Percentiles rank a stretch among this genome's conserved stretches.
Evolutionary conservation across 176 grass and related monocot species (phyloP).

Genomic region (Avena sativa): DNA sequence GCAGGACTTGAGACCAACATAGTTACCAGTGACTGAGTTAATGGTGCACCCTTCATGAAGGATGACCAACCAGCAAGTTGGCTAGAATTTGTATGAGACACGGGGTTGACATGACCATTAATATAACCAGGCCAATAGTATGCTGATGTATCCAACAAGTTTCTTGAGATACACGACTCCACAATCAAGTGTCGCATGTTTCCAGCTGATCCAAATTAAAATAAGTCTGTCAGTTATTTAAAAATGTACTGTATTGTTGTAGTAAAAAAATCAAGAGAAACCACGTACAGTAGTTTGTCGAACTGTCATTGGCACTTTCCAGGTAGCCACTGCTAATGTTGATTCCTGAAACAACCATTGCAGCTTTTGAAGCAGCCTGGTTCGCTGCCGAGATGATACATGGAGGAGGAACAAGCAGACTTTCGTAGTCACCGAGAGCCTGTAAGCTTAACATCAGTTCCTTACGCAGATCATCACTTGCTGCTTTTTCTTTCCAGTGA

Average conservation of each 20-base stretch:
- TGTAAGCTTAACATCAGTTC: constrained; percentile 88
- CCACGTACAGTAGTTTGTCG: constrained; percentile 65
- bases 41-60: constrained; percentile 81
- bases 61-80: constrained; percentile 87
- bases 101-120: constrained; percentile 58
- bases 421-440: constrained; percentile 81
- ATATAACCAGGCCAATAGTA: constrained; percentile 94
- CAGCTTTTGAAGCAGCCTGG: constrained; percentile 86
- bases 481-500: constrained; percentile 51
- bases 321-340: constrained; percentile 63
- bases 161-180: constrained; percentile 93
- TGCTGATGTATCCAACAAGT: constrained; percentile 86
- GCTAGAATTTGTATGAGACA: constrained; percentile 63
- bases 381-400: constrained; percentile 77
- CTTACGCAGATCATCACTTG: constrained; percentile 46
- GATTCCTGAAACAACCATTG: constrained; percentile 74
- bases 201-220: constrained; percentile 72
- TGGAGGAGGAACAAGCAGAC: constrained; percentile 86
- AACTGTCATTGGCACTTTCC: constrained; percentile 63
- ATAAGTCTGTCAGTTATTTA: constrained; percentile 24
- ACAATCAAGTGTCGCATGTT: constrained; percentile 97
- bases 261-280: constrained; percentile 42
- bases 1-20: constrained; percentile 74
- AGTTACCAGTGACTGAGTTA: constrained; percentile 75
- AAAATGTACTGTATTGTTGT: constrained; percentile 28